Conservation (phyloP, 164 flowering plant species). For the Umbellularia californica region DNA sequence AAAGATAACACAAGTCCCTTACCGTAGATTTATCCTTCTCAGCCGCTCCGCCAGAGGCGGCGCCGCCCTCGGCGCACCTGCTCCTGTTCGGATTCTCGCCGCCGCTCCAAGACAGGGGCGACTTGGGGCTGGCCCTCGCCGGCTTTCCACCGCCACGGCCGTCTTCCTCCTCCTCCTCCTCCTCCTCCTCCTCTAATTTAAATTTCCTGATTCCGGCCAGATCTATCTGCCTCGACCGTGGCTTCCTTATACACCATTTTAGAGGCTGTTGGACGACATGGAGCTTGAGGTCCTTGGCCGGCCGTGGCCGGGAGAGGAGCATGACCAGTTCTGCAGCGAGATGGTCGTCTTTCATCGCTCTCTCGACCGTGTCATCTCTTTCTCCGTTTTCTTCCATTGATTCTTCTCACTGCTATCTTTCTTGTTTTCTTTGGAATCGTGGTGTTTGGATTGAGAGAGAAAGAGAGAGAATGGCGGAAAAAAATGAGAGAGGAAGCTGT, state of each 20-base stretch:
- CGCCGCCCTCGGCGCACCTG: constrained; percentile 30
- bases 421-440: too few species aligned
- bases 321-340: too few species aligned
- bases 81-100: constrained; percentile 20
- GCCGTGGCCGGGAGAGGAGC: too few species aligned
- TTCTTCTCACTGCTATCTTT: too few species aligned
- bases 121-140: constrained; percentile 47
- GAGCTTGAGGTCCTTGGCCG: too few species aligned
- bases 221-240: constrained; percentile 29
- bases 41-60: not conserved
- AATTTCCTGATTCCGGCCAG: constrained; percentile 15
- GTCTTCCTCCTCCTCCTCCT: constrained; percentile 19
- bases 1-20: not conserved
- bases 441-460: too few species aligned
- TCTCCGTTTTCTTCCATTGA: too few species aligned
- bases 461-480: too few species aligned
- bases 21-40: constrained; percentile 52
- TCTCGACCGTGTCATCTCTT: too few species aligned
- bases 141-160: constrained; percentile 6
- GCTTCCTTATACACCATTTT: constrained; percentile 41
- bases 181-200: constrained; percentile 15
- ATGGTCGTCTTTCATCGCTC: too few species aligned
- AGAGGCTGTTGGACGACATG: not conserved
- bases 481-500: too few species aligned
- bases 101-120: constrained; percentile 67